phyloP scores from a whole-genome alignment of 2,329 filamentous ascomycete species.

The Epicoccum sorghinum region DNA sequence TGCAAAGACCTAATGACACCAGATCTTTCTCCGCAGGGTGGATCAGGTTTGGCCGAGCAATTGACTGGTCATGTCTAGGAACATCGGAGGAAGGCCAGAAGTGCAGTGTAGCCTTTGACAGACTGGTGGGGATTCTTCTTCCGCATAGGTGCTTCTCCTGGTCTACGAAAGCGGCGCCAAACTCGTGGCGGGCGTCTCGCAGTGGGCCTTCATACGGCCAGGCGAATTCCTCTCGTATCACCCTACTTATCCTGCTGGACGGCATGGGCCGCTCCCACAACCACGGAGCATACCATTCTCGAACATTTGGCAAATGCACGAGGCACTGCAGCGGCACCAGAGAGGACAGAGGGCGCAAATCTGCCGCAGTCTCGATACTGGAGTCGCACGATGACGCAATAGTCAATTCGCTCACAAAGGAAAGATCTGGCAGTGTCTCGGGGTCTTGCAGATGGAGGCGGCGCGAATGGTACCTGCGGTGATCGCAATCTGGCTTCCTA shows the following conservation, averaged over 20 bases:
- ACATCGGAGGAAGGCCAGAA: slow-evolving; percentile 18
- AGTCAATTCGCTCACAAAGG: slow-evolving; percentile 11
- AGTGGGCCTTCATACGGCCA: slow-evolving; percentile 20
- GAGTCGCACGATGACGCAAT: slow-evolving; percentile 6
- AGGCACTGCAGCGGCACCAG: slow-evolving; percentile 21
- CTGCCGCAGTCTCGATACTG: slow-evolving; percentile 4
- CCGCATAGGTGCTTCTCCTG: slow-evolving; percentile 19
- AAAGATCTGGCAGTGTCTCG: slow-evolving; percentile 17
- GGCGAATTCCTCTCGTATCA: slow-evolving; percentile 16
- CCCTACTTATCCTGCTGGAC: slow-evolving; percentile 12
- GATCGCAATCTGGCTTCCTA: slow-evolving; percentile 10
- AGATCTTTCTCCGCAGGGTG: slow-evolving; percentile 20
- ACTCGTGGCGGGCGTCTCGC: slow-evolving; percentile 22
- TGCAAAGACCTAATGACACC: slow-evolving; percentile 15
- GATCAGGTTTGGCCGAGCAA: slow-evolving; percentile 19
- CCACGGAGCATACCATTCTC: slow-evolving; percentile 19
- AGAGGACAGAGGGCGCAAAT: slow-evolving; percentile 22
- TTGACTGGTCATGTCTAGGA: slow-evolving; percentile 10
- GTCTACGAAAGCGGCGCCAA: slow-evolving; percentile 18
- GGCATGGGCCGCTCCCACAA: slow-evolving; percentile 22
- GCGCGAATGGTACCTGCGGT: slow-evolving; percentile 18
- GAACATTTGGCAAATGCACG: slow-evolving; percentile 12
- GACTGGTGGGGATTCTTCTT: slow-evolving; percentile 12
- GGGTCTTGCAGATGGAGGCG: slow-evolving; percentile 17
- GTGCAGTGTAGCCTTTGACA: slow-evolving; percentile 17